Conservation (phyloP, 1,284 basidiomycete genomes). For the Agaricales sp. region DNA sequence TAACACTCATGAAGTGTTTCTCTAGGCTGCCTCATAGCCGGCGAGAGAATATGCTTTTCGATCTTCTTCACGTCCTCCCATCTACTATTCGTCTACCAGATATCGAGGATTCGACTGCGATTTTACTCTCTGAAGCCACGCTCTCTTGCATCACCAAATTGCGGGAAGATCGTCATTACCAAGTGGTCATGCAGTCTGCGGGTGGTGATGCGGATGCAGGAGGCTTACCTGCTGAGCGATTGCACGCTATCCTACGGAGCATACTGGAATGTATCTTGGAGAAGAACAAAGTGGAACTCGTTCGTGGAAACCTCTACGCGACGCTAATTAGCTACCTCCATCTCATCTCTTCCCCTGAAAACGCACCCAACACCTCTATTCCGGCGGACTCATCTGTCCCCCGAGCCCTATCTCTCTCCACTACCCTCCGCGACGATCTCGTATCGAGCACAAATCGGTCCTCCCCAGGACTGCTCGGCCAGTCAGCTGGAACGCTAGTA, state of each 20-base stretch:
- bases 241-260: slow-evolving; percentile 68
- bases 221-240: slow-evolving; percentile 68
- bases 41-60: slow-evolving; percentile 81
- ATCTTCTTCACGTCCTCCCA: slow-evolving; percentile 74
- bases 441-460: slow-evolving; percentile 26
- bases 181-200: slow-evolving; percentile 51
- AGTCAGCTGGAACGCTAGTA: slow-evolving; percentile 34
- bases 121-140: slow-evolving; percentile 75
- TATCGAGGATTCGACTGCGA: slow-evolving; percentile 61
- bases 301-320: slow-evolving; percentile 97
- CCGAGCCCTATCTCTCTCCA: slow-evolving; percentile 24
- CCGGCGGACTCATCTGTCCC: slow-evolving; percentile 12
- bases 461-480: slow-evolving; percentile 16
- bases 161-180: slow-evolving; percentile 64
- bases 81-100: slow-evolving; percentile 46
- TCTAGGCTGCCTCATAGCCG: slow-evolving; percentile 68
- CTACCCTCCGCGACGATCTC: slow-evolving; percentile 29
- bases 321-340: slow-evolving; percentile 85
- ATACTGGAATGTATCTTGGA: slow-evolving; percentile 73
- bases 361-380: slow-evolving; percentile 2
- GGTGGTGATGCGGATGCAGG: slow-evolving; percentile 54
- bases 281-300: slow-evolving; percentile 73
- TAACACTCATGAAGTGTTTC: slow-evolving; percentile 79
- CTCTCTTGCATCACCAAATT: slow-evolving; percentile 80
- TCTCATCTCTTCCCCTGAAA: slow-evolving; percentile 33